phyloP scores from a whole-genome alignment of 495 filamentous ascomycete genomes.

The Parachaetomium inaequale region DNA sequence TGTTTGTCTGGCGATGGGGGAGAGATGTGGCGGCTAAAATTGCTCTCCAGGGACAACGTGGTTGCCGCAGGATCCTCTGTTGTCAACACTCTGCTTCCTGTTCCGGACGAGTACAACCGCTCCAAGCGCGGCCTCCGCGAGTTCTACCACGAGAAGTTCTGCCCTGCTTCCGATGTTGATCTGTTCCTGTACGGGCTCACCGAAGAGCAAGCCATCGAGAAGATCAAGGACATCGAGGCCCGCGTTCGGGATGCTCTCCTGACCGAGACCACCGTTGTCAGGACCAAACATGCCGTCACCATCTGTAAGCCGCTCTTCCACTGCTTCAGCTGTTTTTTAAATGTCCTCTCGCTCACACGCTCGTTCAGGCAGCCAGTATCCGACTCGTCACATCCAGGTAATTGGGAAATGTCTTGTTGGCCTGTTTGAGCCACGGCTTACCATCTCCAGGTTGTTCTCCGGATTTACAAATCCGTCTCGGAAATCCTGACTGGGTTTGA shows the following conservation, averaged over 20 bases:
- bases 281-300: constrained; percentile 80
- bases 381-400: constrained; percentile 68
- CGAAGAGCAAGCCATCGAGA: constrained; percentile 69
- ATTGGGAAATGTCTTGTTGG: neutral
- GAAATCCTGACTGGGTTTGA: constrained; percentile 85
- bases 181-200: constrained; percentile 76
- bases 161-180: constrained; percentile 80
- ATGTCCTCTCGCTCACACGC: too few relatives aligned
- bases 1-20: neutral
- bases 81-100: constrained; percentile 67
- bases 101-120: constrained; percentile 58
- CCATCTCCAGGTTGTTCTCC: constrained; percentile 65
- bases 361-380: constrained; percentile 63
- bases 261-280: constrained; percentile 68
- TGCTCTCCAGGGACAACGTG: constrained; percentile 49
- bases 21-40: neutral
- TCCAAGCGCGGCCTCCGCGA: constrained; percentile 65
- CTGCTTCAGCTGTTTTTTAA: too few relatives aligned
- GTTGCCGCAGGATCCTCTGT: constrained; percentile 75
- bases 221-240: constrained; percentile 74
- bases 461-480: constrained; percentile 73
- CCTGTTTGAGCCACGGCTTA: constrained; percentile 12
- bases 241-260: constrained; percentile 67
- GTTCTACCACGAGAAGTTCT: constrained; percentile 75
- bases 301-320: constrained; percentile 45